Base-by-base conservation (phyloP, 345 rosid species). In the Abelmoschus esculentus region DNA sequence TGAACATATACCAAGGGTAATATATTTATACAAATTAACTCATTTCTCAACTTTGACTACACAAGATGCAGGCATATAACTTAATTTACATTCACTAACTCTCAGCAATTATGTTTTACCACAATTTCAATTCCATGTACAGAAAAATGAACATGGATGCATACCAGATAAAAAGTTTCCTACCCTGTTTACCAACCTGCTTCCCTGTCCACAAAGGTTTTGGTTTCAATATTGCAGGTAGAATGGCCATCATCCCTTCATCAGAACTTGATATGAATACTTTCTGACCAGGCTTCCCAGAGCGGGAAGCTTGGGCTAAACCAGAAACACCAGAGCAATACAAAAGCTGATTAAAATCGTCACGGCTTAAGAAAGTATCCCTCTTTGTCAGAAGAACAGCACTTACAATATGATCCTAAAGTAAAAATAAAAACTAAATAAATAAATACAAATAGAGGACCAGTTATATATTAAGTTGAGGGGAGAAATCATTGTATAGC, bases 121-220 rank as follows among this genome's bases (percentile, higher is more conserved):
- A 64, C 34, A 64, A 10, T 19, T 40, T 18, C 10, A 38, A 5
- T 6, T 44, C 53, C 18, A 7, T 42, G 18, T 11, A 71, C 38
- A 15, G 64, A 65, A 58, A 65, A 60, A 46, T 29, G n/a, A 60
- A 29, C 54, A 47, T 4, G 44, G 11, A 29, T 47, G 26, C 4
- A 6, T 31, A 49, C 34, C 9, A 15, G 52, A 67, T 18, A 59
- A 66, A 38, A 26, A 58, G 53, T n/a, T 47, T 63, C 58, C 19
- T 6, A 67, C 28, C 59, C 32, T 58, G 26, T 40, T 7, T 8
- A 57, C 71, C 73, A 66, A 95, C 99, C 99, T 95, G 99, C 78
- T 95, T 95, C 76, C 99, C 99, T 0, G 97, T 89, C 99, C 99
- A 95, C 40, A 88, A 90, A 72, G 92, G 89, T 73, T 80, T 79